Base-by-base conservation (phyloP, 2,329 filamentous ascomycete genomes). In the Penicillium janthinellum region DNA sequence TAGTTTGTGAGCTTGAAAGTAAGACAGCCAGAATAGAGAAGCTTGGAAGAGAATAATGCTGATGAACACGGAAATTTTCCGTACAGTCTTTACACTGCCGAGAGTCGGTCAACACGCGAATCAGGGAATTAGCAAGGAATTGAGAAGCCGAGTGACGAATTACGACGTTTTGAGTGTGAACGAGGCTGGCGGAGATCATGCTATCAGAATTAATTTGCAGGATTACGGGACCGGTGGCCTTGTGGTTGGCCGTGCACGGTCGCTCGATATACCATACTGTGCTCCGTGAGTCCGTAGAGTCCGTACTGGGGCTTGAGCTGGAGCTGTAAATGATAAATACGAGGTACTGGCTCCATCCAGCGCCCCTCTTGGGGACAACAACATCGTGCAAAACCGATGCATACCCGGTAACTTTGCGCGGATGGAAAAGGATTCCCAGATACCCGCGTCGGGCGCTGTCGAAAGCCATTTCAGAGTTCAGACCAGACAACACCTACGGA, bases 71-170 rank as follows among this genome's bases (percentile, higher is more conserved):
- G 15, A 45, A 7, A 1, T 3, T 8, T n/a, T 5, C 25, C 8
- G 25, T n/a, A 6, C 11, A 28, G 25, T 28, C 31, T 31, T 8
- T 31, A 31, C 8, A 28, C 42, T 55, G 45, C 47, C 45, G 61
- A 58, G 62, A 62, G 28, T 58, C 38, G 54, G 57, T 61, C 56
- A 42, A 53, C 56, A 34, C 35, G 52, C 42, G 39, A 45, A 55
- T 54, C 48, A n/a, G 6, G 8, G 7, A 20, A 10, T 41, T 3
- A 54, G 25, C 39, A 51, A 44, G 49, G 54, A 37, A 45, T 54
- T 54, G 58, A 63, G 63, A 64, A 64, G 58, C 61, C 56, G 63
- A 54, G 20, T 17, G 51, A 41, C 63, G 51, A 64, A 64, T 64
- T n/a, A 50, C 51, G 47, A 14, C n/a, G n/a, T 49, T 35, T 10